Percentiles rank a stretch among this genome's conserved stretches.
Conservation (phyloP, 139 green algal species). For the Axilococcus clingmanii region DNA sequence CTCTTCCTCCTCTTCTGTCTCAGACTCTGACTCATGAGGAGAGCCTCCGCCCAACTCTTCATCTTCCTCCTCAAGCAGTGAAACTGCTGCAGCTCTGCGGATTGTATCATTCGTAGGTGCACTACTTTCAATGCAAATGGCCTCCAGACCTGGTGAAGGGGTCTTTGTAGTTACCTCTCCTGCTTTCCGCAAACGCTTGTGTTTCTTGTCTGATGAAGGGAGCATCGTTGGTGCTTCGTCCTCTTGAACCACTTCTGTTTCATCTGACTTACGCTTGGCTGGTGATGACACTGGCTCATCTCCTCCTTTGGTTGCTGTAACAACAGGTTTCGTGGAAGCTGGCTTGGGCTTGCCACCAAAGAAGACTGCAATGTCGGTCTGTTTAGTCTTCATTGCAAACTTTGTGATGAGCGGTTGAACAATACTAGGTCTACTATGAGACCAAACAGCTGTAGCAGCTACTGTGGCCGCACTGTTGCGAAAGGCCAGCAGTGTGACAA, state of each 20-base stretch:
- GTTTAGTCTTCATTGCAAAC: slow-evolving; percentile 7
- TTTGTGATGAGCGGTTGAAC: no score
- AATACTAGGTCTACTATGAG: no score
- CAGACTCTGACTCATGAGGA: neutral
- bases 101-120: neutral
- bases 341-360: slow-evolving; percentile 17
- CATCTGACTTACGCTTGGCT: slow-evolving; percentile 2
- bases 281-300: neutral
- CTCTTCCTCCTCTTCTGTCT: neutral
- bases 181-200: slow-evolving; percentile 5
- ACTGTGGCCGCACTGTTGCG: no score
- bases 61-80: neutral
- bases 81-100: slow-evolving; percentile 1
- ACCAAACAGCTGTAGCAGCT: no score
- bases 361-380: slow-evolving; percentile 25
- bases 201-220: neutral
- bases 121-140: neutral
- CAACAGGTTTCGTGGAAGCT: neutral
- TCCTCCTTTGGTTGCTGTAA: neutral
- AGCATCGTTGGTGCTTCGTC: no score
- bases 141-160: neutral
- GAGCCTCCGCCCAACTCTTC: slow-evolving; percentile 1
- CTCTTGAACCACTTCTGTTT: neutral
- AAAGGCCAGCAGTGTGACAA: no score
- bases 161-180: neutral